Percentiles rank a stretch among this genome's conserved stretches.
Evolutionary conservation across 345 rosid species (phyloP).

Genomic region (Boechera retrofracta): DNA sequence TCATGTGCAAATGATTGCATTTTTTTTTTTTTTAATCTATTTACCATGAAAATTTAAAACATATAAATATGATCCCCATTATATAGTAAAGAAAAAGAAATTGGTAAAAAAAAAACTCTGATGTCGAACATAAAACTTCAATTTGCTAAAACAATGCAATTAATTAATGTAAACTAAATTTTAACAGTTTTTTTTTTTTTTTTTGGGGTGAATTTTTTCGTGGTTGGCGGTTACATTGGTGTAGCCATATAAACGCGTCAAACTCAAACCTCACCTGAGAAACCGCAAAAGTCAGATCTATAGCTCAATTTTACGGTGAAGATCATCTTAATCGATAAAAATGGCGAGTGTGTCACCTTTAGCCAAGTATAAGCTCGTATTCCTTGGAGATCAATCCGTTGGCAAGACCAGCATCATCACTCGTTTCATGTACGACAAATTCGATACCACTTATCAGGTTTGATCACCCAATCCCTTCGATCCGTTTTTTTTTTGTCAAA

Average conservation of each 20-base stretch:
- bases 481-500: neutral
- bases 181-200: neutral
- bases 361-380: constrained; percentile 82
- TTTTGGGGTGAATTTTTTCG: constrained; percentile 6
- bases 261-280: constrained; percentile 36
- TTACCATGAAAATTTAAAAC: neutral
- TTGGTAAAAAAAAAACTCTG: no score
- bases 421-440: constrained; percentile 95
- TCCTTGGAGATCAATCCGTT: constrained; percentile 86
- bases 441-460: constrained; percentile 93
- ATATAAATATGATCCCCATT: neutral
- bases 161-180: neutral
- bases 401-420: constrained; percentile 95
- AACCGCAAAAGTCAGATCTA: constrained; percentile 47
- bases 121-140: neutral
- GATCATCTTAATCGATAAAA: neutral
- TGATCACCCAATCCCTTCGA: neutral
- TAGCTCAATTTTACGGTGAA: constrained; percentile 9
- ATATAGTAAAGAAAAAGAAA: no score
- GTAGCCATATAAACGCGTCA: constrained; percentile 33
- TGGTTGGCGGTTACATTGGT: constrained; percentile 52
- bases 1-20: neutral
- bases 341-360: constrained; percentile 88
- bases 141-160: neutral
- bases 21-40: neutral